phyloP scores from a whole-genome alignment of 2,329 filamentous ascomycete species.

The Trichothecium roseum region DNA sequence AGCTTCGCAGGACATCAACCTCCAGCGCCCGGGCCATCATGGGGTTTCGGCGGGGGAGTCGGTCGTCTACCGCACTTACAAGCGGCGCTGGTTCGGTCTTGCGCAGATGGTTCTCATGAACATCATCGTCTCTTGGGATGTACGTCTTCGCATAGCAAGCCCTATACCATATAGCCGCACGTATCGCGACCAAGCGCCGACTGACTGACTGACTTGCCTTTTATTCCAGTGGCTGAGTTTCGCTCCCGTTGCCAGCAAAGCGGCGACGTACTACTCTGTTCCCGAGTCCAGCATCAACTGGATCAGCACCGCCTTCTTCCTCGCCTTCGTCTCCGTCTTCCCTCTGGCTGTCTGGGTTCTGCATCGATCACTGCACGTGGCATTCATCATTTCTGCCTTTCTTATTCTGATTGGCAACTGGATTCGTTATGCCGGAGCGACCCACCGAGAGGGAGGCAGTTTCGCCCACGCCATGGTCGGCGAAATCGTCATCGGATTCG shows the following conservation, averaged over 20 bases:
- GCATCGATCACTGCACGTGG: constrained; percentile 67
- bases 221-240: constrained; percentile 92
- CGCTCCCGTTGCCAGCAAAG: constrained; percentile 66
- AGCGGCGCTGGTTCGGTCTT: constrained; percentile 81
- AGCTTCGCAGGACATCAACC: constrained; percentile 12
- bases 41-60: constrained; percentile 2
- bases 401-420: constrained; percentile 80
- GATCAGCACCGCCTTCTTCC: constrained; percentile 80
- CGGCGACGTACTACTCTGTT: constrained; percentile 67
- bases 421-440: constrained; percentile 71
- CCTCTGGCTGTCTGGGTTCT: constrained; percentile 69
- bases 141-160: constrained; percentile 40
- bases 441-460: constrained; percentile 42
- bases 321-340: constrained; percentile 65
- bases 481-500: constrained; percentile 79
- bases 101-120: constrained; percentile 78
- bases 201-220: constrained; percentile 1
- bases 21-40: constrained; percentile 7
- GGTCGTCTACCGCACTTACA: constrained; percentile 49
- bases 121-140: constrained; percentile 90
- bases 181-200: neutral
- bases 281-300: constrained; percentile 76
- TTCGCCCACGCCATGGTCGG: constrained; percentile 80
- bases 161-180: too few species aligned
- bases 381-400: constrained; percentile 62